phyloP scores from a whole-genome alignment of 768 basidiomycete species.

The Pleurotus ostreatus region DNA sequence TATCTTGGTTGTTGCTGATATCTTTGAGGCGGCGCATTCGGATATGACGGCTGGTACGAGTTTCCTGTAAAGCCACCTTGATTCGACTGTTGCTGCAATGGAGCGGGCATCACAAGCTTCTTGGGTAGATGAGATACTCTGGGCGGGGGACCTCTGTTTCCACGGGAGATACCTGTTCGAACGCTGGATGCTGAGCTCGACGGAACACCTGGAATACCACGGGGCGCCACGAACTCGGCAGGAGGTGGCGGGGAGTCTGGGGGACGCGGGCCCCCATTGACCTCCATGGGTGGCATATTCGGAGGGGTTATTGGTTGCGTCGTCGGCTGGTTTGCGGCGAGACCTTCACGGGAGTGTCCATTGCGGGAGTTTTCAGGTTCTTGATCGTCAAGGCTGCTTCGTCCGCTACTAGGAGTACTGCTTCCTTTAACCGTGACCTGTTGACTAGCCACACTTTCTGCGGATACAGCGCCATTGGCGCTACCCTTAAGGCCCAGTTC shows the following conservation, averaged over 20 bases:
- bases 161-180: not conserved
- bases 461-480: not conserved
- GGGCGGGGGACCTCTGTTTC: constrained; percentile 1
- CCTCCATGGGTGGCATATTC: no score
- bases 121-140: constrained; percentile 4
- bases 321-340: no score
- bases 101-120: constrained; percentile 5
- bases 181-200: not conserved
- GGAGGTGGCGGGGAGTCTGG: no score
- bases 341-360: no score
- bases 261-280: no score
- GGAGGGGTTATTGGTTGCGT: no score
- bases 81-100: not conserved
- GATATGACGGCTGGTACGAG: not conserved
- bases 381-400: not conserved
- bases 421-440: not conserved
- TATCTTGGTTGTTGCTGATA: constrained; percentile 1
- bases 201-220: not conserved
- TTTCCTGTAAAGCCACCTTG: not conserved
- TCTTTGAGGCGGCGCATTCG: not conserved
- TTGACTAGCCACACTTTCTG: not conserved
- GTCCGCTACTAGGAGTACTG: not conserved
- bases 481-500: not conserved
- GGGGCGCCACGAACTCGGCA: no score
- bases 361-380: not conserved